Conservation (phyloP, 768 basidiomycete species). For the Tubosaeta sp. region DNA sequence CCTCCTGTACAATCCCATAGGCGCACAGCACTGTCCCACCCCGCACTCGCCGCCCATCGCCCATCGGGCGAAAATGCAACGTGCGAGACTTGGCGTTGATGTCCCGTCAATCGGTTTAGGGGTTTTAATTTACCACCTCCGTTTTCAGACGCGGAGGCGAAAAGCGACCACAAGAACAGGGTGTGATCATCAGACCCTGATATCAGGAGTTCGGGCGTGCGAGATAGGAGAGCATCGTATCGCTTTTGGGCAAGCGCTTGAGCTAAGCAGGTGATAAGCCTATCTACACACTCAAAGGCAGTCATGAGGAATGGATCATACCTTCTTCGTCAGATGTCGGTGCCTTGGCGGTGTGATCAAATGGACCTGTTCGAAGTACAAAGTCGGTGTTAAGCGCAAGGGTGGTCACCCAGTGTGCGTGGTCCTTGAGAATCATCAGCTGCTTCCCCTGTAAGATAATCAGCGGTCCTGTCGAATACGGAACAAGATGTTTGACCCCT, state of each 20-base stretch:
- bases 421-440: slow-evolving; percentile 84
- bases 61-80: slow-evolving; percentile 96
- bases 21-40: slow-evolving; percentile 87
- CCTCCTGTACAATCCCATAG: slow-evolving; percentile 74
- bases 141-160: slow-evolving; percentile 41
- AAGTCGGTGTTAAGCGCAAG: slow-evolving; percentile 95
- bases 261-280: slow-evolving; percentile 40
- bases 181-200: slow-evolving; percentile 98
- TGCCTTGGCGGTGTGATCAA: slow-evolving; percentile 79
- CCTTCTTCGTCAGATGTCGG: slow-evolving; percentile 83
- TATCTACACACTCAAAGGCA: neutral
- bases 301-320: slow-evolving; percentile 26
- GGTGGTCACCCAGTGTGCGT: slow-evolving; percentile 99
- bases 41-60: slow-evolving; percentile 84
- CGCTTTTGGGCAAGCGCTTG: slow-evolving; percentile 71
- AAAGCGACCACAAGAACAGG: slow-evolving; percentile 90
- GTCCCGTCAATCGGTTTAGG: slow-evolving; percentile 79
- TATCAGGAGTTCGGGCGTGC: slow-evolving; percentile 76
- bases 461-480: neutral
- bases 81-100: slow-evolving; percentile 92
- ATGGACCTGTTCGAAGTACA: slow-evolving; percentile 90
- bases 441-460: slow-evolving; percentile 62
- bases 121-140: slow-evolving; percentile 57
- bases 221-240: slow-evolving; percentile 66
- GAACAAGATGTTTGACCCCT: slow-evolving; percentile 43